These are phyloP conservation scores for Xylaria cubensis DNA, from an alignment of 495 filamentous ascomycete genomes.

Conservation along the genomic window DNA sequence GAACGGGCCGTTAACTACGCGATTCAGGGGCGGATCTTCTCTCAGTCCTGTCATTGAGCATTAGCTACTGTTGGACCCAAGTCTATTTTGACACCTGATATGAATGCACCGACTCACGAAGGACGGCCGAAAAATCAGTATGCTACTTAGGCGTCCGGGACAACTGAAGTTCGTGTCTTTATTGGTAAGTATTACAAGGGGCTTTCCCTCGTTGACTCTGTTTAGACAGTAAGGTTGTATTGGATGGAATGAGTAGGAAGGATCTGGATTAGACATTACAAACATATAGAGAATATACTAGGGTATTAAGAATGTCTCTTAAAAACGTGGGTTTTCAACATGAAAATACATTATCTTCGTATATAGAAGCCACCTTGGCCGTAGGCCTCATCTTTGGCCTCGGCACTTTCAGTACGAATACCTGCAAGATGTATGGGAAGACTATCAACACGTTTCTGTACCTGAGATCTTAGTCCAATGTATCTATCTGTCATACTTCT, in stretches of 20 bases:
- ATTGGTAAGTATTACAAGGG: background rate
- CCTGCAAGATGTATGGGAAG: slow-evolving; percentile 63
- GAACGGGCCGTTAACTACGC: background rate
- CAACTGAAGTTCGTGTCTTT: background rate
- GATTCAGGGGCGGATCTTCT: background rate
- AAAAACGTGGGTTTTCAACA: background rate
- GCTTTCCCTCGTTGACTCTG: background rate
- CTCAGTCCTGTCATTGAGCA: background rate
- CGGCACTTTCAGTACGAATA: slow-evolving; percentile 58
- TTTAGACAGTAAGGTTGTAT: background rate
- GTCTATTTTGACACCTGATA: background rate
- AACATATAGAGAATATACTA: background rate
- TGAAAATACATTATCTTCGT: slow-evolving; percentile 35
- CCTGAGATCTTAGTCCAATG: slow-evolving; percentile 46
- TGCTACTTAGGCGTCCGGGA: background rate
- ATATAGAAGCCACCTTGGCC: slow-evolving; percentile 54
- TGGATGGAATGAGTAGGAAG: background rate
- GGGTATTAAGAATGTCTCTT: background rate
- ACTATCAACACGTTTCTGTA: slow-evolving; percentile 59
- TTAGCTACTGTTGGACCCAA: background rate
- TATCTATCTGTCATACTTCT: slow-evolving; percentile 47
- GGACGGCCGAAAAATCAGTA: background rate
- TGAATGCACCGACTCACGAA: background rate
- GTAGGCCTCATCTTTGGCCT: slow-evolving; percentile 52
- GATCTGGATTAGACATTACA: background rate